Conservation (phyloP, 208 protist genomes). For the Angomonas ambiguus region DNA sequence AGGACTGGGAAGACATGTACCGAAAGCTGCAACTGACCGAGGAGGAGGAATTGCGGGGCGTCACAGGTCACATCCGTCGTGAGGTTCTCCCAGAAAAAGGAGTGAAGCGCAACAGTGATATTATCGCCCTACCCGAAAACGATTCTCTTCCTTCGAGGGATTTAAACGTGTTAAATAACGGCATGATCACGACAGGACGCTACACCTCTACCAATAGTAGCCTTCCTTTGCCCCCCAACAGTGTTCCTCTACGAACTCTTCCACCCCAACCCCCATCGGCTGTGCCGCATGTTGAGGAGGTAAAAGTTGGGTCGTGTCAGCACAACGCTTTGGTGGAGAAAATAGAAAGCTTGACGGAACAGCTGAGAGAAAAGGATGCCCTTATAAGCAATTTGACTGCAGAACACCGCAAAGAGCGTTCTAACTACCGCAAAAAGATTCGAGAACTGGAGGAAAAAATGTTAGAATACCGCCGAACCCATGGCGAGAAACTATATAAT, state of each 20-base stretch:
- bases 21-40: not conserved
- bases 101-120: not conserved
- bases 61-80: not conserved
- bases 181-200: not conserved
- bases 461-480: conserved; percentile 7
- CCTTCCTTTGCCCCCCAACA: not conserved
- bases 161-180: not conserved
- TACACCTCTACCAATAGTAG: not conserved
- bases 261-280: no score
- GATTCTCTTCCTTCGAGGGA: not conserved
- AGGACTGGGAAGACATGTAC: not conserved
- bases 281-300: no score
- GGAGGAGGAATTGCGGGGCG: not conserved
- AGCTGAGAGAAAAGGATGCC: conserved; percentile 12
- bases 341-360: conserved; percentile 14
- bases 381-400: not conserved
- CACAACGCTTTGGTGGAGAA: conserved; percentile 3
- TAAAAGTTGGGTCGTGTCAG: no score
- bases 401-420: not conserved
- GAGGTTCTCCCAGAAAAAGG: not conserved
- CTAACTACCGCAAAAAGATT: conserved; percentile 3
- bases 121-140: not conserved
- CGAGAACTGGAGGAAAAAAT: conserved; percentile 21
- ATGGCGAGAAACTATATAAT: conserved; percentile 3
- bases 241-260: not conserved